phyloP scores from a whole-genome alignment of 345 rosid species.

The Isatis tinctoria region DNA sequence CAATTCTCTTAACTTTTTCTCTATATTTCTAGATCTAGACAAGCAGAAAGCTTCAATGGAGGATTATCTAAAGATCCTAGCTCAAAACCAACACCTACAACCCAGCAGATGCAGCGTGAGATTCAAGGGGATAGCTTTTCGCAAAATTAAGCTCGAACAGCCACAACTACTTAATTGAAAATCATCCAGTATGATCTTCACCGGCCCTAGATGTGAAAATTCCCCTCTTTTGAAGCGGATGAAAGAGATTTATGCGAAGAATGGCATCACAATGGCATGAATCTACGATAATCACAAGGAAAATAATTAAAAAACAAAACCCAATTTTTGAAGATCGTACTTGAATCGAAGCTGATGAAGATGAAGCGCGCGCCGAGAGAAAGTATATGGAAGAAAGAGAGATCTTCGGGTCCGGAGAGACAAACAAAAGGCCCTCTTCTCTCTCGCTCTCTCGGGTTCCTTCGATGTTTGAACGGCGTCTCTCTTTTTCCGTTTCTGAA shows the following conservation, averaged over 20 bases:
- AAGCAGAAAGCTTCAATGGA: constrained; percentile 13
- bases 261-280: not conserved
- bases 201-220: constrained; percentile 6
- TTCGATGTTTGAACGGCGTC: constrained; percentile 30
- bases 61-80: not conserved
- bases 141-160: not conserved
- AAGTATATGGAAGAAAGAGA: not conserved
- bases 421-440: not conserved
- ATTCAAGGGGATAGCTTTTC: not conserved
- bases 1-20: not conserved
- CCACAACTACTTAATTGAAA: not conserved
- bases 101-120: not conserved
- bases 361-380: constrained; percentile 17
- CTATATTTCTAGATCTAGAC: not conserved
- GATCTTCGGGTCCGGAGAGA: constrained; percentile 29
- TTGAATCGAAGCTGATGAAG: not conserved
- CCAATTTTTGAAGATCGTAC: not conserved
- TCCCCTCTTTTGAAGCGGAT: not conserved
- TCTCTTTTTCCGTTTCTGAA: constrained; percentile 17
- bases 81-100: constrained; percentile 12
- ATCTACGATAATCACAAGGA: not conserved
- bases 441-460: not conserved
- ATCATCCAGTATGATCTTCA: constrained; percentile 1
- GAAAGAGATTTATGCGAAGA: not conserved
- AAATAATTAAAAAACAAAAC: not conserved